Evolutionary conservation across 495 filamentous ascomycete genomes (phyloP).

Genomic region (Thozetella sp.): DNA sequence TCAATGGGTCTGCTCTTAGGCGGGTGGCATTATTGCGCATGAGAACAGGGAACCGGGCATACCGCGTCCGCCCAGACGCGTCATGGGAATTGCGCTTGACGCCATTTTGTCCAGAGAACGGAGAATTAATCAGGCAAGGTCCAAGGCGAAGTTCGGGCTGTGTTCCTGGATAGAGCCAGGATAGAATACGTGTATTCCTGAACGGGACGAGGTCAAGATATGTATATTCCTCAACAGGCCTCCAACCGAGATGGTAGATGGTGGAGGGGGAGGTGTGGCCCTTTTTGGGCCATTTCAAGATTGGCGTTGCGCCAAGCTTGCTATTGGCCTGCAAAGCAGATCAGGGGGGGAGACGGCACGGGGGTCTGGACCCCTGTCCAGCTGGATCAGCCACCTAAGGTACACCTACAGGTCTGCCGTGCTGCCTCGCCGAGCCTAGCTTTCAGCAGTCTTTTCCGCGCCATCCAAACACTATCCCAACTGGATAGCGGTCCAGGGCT

Average conservation of each 20-base stretch:
- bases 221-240: no score
- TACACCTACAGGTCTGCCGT: no score
- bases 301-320: not conserved
- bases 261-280: not conserved
- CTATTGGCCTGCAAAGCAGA: not conserved
- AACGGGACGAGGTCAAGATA: no score
- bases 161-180: no score
- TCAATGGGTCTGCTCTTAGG: not conserved
- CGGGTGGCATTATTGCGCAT: constrained; percentile 1
- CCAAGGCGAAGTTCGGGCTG: no score
- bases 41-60: constrained; percentile 16
- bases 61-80: constrained; percentile 63
- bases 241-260: no score
- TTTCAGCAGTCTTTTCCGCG: not conserved
- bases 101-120: constrained; percentile 16
- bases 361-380: not conserved
- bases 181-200: no score
- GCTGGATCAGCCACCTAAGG: not conserved
- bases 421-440: not conserved
- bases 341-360: not conserved
- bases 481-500: no score
- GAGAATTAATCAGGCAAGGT: not conserved
- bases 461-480: no score
- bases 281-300: not conserved
- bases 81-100: constrained; percentile 64